Evolutionary conservation across 2,329 filamentous ascomycete genomes (phyloP), one percentile per base, ranked within the genome.

Genomic region (Trichoderma oligosporum): DNA sequence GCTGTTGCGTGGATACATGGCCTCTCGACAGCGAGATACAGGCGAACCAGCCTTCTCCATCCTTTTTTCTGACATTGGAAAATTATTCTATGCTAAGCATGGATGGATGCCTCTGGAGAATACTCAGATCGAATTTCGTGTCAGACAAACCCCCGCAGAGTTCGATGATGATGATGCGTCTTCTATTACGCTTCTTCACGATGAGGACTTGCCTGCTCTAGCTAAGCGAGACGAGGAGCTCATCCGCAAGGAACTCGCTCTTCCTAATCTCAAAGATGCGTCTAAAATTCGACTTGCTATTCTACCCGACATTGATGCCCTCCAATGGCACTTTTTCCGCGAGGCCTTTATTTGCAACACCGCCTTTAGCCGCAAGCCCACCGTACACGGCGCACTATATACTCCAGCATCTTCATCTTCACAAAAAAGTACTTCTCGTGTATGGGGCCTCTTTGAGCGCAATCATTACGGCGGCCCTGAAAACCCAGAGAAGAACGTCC

Each of bases 21-120:
- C 62, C 12, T 53, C 53, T 1, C 60, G 61, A 35, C 63, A 73
- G 39, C 61, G 62, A 2, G 35, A 66, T 22, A 46, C 65, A n/a
- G 63, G 66, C 24, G 72, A 74, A 49, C 68, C 78, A 69, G 61
- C 71, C 12, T 94, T 93, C 71, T 92, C 89, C 0, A 82, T 95
- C 7, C 78, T 97, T 7, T 96, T 86, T 72, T 96, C 91, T 7
- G 90, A 95, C 66, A 91, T 95, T 62, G 90, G 92, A 18, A 88
- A 90, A 76, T 75, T 76, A 36, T 97, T 91, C 72, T 97, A 97
- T 73, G 82, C 87, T 3, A 78, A 77, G 29, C 79, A 84, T 61
- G 91, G 91, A 44, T 97, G 92, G 92, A 79, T 83, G 47, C 79
- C 85, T 0, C 92, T 87, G 65, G 78, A 82, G 18, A 93, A 89